phyloP scores from a whole-genome alignment of 352 stramenopile species.

The Pythium monospermum region DNA sequence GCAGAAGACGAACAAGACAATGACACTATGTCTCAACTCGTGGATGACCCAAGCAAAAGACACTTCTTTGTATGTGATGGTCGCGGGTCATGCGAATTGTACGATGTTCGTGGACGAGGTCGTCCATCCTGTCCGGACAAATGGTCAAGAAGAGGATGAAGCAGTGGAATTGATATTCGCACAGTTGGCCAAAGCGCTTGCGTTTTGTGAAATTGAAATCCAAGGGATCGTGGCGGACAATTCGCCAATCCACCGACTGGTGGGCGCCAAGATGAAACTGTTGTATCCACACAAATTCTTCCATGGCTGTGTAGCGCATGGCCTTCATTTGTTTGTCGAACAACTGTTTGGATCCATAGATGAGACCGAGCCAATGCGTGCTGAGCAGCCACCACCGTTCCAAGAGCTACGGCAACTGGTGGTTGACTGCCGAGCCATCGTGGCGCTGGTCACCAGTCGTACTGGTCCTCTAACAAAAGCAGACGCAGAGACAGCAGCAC shows the following conservation, averaged over 20 bases:
- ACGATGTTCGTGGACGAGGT: constrained; percentile 10
- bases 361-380: too few species aligned
- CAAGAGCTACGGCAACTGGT: constrained; percentile 10
- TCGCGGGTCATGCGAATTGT: neutral
- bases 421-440: constrained; percentile 16
- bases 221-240: constrained; percentile 25
- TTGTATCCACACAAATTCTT: constrained; percentile 24
- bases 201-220: constrained; percentile 9
- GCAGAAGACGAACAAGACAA: constrained; percentile 3
- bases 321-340: constrained; percentile 20
- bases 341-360: constrained; percentile 18
- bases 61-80: neutral
- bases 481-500: too few species aligned
- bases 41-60: neutral
- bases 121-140: too few species aligned
- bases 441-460: constrained; percentile 15
- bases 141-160: neutral
- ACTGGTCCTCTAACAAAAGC: constrained; percentile 2
- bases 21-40: constrained; percentile 6
- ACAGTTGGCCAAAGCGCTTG: neutral
- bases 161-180: constrained; percentile 1
- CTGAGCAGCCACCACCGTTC: constrained; percentile 13
- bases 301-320: constrained; percentile 26
- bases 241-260: constrained; percentile 12
- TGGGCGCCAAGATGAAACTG: constrained; percentile 21